Evolutionary conservation across 331 rosid genomes (phyloP).

Genomic region (Dryas integrifolia): DNA sequence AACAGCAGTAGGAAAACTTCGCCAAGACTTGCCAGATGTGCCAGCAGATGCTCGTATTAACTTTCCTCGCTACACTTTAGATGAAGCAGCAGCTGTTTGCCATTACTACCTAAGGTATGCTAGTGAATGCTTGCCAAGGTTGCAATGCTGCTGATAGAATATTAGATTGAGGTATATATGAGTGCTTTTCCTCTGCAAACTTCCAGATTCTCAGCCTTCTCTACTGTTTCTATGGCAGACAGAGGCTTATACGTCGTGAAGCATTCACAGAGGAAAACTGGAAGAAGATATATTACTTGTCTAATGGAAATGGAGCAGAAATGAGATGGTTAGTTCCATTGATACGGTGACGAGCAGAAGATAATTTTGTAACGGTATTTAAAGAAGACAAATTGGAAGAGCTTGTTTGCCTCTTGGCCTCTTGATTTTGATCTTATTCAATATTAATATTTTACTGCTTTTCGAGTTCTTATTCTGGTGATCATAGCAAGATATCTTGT

Average conservation of each 20-base stretch:
- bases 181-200: background rate
- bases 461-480: background rate
- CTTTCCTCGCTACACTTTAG: slow-evolving; percentile 73
- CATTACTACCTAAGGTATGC: slow-evolving; percentile 83
- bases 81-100: slow-evolving; percentile 82
- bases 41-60: slow-evolving; percentile 72
- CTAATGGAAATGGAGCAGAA: slow-evolving; percentile 91
- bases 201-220: slow-evolving; percentile 24
- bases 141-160: slow-evolving; percentile 5
- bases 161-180: background rate
- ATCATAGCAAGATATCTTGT: background rate
- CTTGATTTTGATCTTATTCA: slow-evolving; percentile 11
- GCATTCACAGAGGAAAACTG: slow-evolving; percentile 78
- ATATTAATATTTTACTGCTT: background rate
- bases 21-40: slow-evolving; percentile 86
- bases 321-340: slow-evolving; percentile 61
- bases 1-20: slow-evolving; percentile 91
- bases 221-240: slow-evolving; percentile 50
- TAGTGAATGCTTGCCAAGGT: slow-evolving; percentile 12
- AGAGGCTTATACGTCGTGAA: slow-evolving; percentile 73
- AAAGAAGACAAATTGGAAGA: slow-evolving; percentile 9
- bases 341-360: slow-evolving; percentile 37
- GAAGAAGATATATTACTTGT: slow-evolving; percentile 74
- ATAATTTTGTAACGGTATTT: background rate
- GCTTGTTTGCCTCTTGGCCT: background rate